phyloP scores from a whole-genome alignment of 2,329 filamentous ascomycete species.

The Epichloe festucae region DNA sequence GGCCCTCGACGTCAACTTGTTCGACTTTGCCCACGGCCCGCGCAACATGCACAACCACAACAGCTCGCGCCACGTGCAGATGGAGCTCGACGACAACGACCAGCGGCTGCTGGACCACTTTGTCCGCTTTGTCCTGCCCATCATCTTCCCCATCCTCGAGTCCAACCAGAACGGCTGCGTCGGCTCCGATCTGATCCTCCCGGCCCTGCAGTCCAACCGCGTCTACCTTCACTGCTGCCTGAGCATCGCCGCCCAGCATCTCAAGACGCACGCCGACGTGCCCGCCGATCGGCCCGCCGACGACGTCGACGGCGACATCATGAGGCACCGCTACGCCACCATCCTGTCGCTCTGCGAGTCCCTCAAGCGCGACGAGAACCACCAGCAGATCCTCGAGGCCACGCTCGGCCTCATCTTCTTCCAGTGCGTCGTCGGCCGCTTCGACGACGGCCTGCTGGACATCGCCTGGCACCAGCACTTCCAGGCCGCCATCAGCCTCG shows the following conservation, averaged over 20 bases:
- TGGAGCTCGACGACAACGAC: constrained; percentile 80
- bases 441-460: constrained; percentile 73
- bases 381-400: constrained; percentile 81
- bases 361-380: constrained; percentile 66
- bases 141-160: constrained; percentile 86
- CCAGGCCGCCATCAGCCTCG: constrained; percentile 74
- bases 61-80: constrained; percentile 49
- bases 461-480: constrained; percentile 98
- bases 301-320: constrained; percentile 78
- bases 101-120: constrained; percentile 83
- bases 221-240: constrained; percentile 92
- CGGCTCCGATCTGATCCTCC: constrained; percentile 70
- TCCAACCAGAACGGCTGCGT: constrained; percentile 76
- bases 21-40: constrained; percentile 63
- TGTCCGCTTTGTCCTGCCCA: constrained; percentile 71
- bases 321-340: constrained; percentile 80
- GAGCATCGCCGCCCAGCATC: constrained; percentile 83
- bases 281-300: constrained; percentile 49
- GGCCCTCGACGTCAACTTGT: constrained; percentile 62
- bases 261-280: constrained; percentile 57
- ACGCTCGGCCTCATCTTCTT: constrained; percentile 94
- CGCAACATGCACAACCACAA: constrained; percentile 29
- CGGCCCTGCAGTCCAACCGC: constrained; percentile 80
- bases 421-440: constrained; percentile 79
- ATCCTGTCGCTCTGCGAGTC: constrained; percentile 77